Evolutionary conservation across 2,329 filamentous ascomycete genomes (phyloP).

Genomic region (Paraphaeosphaeria sporulosa): DNA sequence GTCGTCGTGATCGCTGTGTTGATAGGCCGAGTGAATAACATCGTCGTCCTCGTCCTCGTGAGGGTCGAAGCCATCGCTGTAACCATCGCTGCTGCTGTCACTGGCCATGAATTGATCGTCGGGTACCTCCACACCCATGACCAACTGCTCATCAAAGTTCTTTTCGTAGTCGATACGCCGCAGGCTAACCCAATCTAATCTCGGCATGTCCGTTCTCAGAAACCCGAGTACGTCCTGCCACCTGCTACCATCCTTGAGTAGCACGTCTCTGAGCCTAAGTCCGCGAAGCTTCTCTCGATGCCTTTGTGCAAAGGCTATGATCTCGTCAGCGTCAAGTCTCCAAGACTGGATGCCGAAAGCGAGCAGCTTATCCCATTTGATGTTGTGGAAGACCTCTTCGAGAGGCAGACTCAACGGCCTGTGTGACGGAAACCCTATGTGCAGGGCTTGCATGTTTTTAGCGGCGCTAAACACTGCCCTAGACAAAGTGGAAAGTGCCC

Average conservation of each 20-base stretch:
- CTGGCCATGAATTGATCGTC: conserved; percentile 54
- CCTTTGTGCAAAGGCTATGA: conserved; percentile 63
- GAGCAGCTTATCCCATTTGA: conserved; percentile 67
- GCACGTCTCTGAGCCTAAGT: conserved; percentile 66
- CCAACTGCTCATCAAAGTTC: conserved; percentile 59
- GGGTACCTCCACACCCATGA: conserved; percentile 57
- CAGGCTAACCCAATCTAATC: conserved; percentile 69
- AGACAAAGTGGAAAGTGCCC: conserved; percentile 65
- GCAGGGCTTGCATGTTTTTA: conserved; percentile 67
- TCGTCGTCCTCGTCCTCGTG: conserved; percentile 38
- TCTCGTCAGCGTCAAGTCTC: conserved; percentile 67
- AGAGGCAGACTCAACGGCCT: conserved; percentile 64
- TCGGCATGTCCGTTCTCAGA: conserved; percentile 63
- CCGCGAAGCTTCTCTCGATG: conserved; percentile 66
- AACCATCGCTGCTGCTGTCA: conserved; percentile 52
- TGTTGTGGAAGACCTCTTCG: conserved; percentile 68
- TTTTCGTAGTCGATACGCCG: conserved; percentile 66
- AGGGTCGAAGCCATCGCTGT: conserved; percentile 45
- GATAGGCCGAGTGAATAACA: conserved; percentile 19
- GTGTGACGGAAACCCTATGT: conserved; percentile 69
- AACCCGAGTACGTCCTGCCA: conserved; percentile 68
- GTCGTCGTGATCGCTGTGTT: conserved; percentile 27
- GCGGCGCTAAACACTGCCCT: conserved; percentile 65
- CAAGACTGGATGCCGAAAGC: conserved; percentile 72
- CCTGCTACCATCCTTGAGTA: conserved; percentile 64